Evolutionary conservation across 2,329 filamentous ascomycete genomes (phyloP), one percentile per base, ranked within the genome.

Genomic region (Botrytis sinoallii): DNA sequence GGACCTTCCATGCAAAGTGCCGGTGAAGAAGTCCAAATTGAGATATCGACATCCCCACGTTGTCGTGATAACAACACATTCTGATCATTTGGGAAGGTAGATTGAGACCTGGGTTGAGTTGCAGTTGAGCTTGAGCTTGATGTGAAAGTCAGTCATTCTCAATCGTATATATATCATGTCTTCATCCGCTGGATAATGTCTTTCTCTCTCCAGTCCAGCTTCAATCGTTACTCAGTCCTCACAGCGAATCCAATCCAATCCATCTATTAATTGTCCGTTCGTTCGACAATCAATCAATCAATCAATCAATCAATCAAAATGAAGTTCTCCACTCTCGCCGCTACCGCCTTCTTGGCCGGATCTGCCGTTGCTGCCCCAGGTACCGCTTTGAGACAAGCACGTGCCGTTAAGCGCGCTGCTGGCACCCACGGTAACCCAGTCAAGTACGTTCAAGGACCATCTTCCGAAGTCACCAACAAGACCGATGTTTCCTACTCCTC

Each of bases 401-500:
- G 81, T 60, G 74, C 74, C 67, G 74, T 67, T 46, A 76, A 73
- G 61, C 77, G 77, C 29, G 79, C 80, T n/a, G 81, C 79, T 46
- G 61, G 61, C 44, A 52, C n/a, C 29, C 73, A 78, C 61, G 73
- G 79, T 73, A 77, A 78, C 75, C 75, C 78, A 75, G 73, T 82
- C 75, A 76, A 80, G 77, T 76, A 81, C 78, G 70, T 82, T 78
- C 73, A 81, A 79, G 74, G 79, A 78, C 57, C 79, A 75, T 77
- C 46, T 64, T 77, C 22, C 76, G 77, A 64, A 79, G 78, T 61
- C 75, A 82, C 79, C 59, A 84, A 83, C 77, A 84, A 82, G 44
- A 82, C 82, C 66, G 79, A 87, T 25, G 84, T 86, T 40, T 76
- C 84, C 44, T 89, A 89, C 82, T 85, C 83, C 74, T 83, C 81